Percentiles rank a stretch among this genome's conserved stretches.
Evolutionary conservation across 257 asterid species (phyloP).

Genomic region (Datura wrightii): DNA sequence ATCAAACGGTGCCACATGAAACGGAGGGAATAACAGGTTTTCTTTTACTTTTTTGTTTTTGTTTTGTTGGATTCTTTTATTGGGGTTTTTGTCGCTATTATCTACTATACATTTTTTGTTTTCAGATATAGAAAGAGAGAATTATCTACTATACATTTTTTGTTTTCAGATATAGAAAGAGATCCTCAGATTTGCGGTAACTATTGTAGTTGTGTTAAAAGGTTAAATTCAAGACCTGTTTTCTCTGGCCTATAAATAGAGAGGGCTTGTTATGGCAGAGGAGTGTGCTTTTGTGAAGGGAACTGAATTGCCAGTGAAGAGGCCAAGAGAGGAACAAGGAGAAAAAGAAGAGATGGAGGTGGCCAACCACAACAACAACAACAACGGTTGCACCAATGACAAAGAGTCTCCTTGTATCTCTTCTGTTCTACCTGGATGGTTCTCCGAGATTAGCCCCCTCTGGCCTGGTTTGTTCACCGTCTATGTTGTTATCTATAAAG

Average conservation of each 20-base stretch:
- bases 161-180: not conserved
- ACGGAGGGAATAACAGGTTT: no score
- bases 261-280: constrained; percentile 10
- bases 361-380: constrained; percentile 35
- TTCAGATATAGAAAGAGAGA: no score
- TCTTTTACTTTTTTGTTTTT: no score
- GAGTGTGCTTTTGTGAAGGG: constrained; percentile 31
- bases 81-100: no score
- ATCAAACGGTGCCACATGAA: no score
- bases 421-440: constrained; percentile 90
- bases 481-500: not conserved
- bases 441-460: constrained; percentile 93
- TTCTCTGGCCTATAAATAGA: constrained; percentile 7
- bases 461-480: constrained; percentile 76
- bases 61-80: no score
- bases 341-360: constrained; percentile 52
- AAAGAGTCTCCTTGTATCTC: constrained; percentile 53
- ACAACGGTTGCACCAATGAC: constrained; percentile 29
- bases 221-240: not conserved
- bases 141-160: no score
- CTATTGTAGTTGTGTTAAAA: not conserved
- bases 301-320: constrained; percentile 31
- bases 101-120: no score
- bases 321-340: constrained; percentile 33
- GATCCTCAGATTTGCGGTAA: constrained; percentile 8